phyloP scores from a whole-genome alignment of 2,329 filamentous ascomycete genomes.

The Colletotrichum tabaci region DNA sequence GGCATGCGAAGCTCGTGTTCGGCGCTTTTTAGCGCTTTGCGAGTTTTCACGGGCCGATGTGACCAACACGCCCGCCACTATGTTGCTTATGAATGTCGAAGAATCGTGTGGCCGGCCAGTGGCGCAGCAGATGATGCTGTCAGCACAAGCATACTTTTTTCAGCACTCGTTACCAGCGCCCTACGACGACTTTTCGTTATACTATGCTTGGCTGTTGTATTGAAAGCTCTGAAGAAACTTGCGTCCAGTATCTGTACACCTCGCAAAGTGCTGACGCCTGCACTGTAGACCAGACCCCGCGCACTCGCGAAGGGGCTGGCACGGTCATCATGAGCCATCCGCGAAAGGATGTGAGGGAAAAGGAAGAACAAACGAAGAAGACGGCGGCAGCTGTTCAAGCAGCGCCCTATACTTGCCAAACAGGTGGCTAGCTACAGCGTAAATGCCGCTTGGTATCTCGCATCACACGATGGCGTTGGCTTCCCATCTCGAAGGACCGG shows the following conservation, averaged over 20 bases:
- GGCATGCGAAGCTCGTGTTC: slow-evolving; percentile 21
- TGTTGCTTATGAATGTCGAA: slow-evolving; percentile 13
- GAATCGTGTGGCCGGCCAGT: slow-evolving; percentile 15
- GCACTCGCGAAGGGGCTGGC: neutral
- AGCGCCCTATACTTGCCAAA: neutral
- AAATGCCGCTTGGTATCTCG: slow-evolving; percentile 23
- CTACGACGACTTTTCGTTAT: neutral
- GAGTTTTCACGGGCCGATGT: slow-evolving; percentile 13
- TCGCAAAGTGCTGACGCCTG: neutral
- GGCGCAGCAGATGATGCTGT: slow-evolving; percentile 10
- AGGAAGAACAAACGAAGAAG: neutral
- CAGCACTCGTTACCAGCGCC: neutral
- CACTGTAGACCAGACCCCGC: neutral
- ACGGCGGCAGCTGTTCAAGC: neutral
- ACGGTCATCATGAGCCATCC: neutral
- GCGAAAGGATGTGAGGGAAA: neutral
- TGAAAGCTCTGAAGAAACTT: neutral
- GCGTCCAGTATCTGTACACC: neutral
- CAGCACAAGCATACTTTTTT: slow-evolving; percentile 2
- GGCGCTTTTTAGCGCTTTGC: slow-evolving; percentile 23
- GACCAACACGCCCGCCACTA: slow-evolving; percentile 14
- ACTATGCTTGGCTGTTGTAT: neutral
- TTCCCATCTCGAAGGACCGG: neutral
- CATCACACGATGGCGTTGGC: slow-evolving; percentile 12
- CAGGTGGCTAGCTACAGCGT: neutral